These are phyloP conservation scores for Botrytis medusae DNA, from an alignment of 2,329 filamentous ascomycete species.

Conservation along the genomic window DNA sequence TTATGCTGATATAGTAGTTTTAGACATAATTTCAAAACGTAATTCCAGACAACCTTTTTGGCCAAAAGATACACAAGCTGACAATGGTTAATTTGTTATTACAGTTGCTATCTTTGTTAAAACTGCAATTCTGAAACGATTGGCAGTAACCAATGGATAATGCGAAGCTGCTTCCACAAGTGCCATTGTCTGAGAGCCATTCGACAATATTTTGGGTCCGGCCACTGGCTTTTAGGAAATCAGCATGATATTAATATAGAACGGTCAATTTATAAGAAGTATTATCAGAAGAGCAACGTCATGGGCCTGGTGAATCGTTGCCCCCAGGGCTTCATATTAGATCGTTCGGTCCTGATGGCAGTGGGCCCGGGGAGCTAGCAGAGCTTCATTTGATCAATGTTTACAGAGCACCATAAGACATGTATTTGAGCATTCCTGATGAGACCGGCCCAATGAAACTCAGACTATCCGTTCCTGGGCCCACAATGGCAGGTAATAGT, in stretches of 20 bases:
- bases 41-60: no score
- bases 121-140: background rate
- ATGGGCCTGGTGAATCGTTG: background rate
- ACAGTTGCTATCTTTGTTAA: background rate
- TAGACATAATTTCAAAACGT: background rate
- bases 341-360: fast-evolving
- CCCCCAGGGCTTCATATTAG: no score
- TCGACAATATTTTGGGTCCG: background rate
- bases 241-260: background rate
- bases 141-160: fast-evolving
- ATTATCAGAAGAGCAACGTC: fast-evolving
- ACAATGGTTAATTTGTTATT: background rate
- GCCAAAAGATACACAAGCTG: no score
- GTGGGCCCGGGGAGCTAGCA: fast-evolving
- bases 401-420: background rate
- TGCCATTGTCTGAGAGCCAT: background rate
- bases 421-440: background rate
- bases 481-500: background rate
- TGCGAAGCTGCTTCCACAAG: background rate
- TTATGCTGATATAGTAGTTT: no score
- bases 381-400: background rate
- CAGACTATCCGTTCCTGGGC: background rate
- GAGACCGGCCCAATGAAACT: background rate
- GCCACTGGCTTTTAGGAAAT: background rate
- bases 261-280: background rate